A percentile compares a stretch with the other conserved stretches of the same genome.
phyloP scores from a whole-genome alignment of 768 basidiomycete species.

The Lanmaoa pseudosensibilis region DNA sequence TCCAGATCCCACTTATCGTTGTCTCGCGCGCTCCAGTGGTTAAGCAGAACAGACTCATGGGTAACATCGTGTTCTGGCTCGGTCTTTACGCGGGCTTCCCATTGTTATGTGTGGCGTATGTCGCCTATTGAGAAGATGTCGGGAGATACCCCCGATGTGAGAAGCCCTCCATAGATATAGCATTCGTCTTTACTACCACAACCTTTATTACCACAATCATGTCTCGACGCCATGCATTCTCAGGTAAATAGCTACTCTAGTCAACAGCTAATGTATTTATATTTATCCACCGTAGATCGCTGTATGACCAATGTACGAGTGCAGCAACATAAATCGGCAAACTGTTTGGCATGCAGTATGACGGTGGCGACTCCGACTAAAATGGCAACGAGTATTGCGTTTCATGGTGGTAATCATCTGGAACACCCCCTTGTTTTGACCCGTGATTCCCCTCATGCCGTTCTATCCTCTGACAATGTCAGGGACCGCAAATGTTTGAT shows the following conservation, averaged over 20 bases:
- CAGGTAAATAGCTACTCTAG: constrained; percentile 2
- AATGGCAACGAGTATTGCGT: background rate
- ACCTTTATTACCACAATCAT: background rate
- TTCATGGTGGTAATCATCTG: background rate
- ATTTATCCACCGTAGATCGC: background rate
- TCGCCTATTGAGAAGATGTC: constrained; percentile 45
- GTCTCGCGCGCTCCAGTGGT: constrained; percentile 75
- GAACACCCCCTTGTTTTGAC: background rate
- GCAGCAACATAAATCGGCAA: background rate
- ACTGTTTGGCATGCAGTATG: background rate
- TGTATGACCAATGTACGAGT: background rate
- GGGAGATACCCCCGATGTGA: constrained; percentile 4
- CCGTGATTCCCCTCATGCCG: background rate
- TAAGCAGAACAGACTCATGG: constrained; percentile 77
- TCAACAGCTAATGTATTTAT: background rate
- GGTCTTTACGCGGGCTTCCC: constrained; percentile 93
- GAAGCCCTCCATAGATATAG: constrained; percentile 1
- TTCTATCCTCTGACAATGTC: background rate
- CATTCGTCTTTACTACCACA: background rate
- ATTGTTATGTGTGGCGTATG: constrained; percentile 79
- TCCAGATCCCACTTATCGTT: constrained; percentile 89
- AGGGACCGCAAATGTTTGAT: background rate
- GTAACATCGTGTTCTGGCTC: constrained; percentile 90
- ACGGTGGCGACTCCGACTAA: background rate
- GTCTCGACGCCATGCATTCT: background rate